Evolutionary conservation across 805 yeast genomes (phyloP).

Genomic region (Debaryomyces maramus): DNA sequence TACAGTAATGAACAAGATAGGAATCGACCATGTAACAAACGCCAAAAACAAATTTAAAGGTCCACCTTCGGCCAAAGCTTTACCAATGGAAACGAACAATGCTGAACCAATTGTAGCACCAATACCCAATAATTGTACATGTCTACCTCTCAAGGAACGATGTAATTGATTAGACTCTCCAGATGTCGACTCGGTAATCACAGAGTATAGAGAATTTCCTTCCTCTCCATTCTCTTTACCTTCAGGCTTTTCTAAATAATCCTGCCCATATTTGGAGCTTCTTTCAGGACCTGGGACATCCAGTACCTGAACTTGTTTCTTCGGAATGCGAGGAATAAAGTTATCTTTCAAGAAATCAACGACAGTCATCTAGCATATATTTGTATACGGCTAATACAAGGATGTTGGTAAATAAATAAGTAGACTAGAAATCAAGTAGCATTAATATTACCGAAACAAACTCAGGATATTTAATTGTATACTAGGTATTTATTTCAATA

Average conservation of each 20-base stretch:
- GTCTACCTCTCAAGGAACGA: conserved; percentile 61
- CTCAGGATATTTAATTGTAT: too few relatives aligned
- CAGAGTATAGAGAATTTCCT: conserved; percentile 14
- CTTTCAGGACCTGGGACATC: background rate
- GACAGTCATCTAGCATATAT: conserved; percentile 2
- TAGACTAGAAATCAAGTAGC: too few relatives aligned
- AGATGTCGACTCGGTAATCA: conserved; percentile 14
- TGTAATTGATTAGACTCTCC: conserved; percentile 19
- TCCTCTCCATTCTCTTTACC: conserved; percentile 3
- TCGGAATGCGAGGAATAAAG: conserved; percentile 15
- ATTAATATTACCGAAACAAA: too few relatives aligned
- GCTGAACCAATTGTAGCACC: conserved; percentile 87
- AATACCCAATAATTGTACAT: conserved; percentile 74
- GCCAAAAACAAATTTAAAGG: conserved; percentile 67
- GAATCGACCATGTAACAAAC: conserved; percentile 67
- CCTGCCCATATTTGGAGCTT: background rate
- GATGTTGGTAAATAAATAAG: too few relatives aligned
- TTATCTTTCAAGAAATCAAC: conserved; percentile 10
- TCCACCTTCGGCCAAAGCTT: conserved; percentile 64
- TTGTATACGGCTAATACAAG: too few relatives aligned
- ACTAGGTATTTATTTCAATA: too few relatives aligned
- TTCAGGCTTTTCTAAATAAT: background rate
- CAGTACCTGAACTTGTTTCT: conserved; percentile 1
- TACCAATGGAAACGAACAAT: conserved; percentile 70
- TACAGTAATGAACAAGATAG: conserved; percentile 65